Percentiles rank a stretch among this genome's conserved stretches.
These are phyloP conservation scores for Lactarius quietus DNA, from an alignment of 768 basidiomycete species.

Conservation along the genomic window DNA sequence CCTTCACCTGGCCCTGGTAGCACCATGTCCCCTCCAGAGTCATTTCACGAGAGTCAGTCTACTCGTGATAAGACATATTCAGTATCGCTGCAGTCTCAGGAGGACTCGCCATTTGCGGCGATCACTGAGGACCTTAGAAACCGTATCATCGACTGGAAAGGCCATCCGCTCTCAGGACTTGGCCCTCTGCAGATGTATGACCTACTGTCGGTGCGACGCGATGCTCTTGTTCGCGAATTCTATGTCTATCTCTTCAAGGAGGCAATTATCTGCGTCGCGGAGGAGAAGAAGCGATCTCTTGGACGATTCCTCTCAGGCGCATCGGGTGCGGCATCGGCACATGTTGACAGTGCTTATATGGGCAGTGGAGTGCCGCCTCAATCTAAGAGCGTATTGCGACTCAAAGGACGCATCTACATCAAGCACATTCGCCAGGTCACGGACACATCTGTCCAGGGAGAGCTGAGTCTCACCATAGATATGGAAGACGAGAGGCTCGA, in stretches of 20 bases:
- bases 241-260: conserved; percentile 96
- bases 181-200: conserved; percentile 92
- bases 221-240: conserved; percentile 88
- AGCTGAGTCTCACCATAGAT: conserved; percentile 92
- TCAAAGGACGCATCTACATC: conserved; percentile 95
- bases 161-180: conserved; percentile 84
- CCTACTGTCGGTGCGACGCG: conserved; percentile 82
- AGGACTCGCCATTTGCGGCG: conserved; percentile 72
- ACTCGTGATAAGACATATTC: conserved; percentile 14
- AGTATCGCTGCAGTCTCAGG: conserved; percentile 29
- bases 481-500: conserved; percentile 96
- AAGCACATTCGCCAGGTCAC: conserved; percentile 89
- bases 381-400: conserved; percentile 69
- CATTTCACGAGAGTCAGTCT: conserved; percentile 19
- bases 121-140: conserved; percentile 87
- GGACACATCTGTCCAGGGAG: conserved; percentile 70
- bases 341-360: conserved; percentile 45
- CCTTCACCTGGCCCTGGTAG: conserved; percentile 35
- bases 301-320: conserved; percentile 69
- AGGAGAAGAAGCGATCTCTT: conserved; percentile 86
- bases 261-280: conserved; percentile 91
- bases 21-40: conserved; percentile 9
- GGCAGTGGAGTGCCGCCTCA: conserved; percentile 24
- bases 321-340: conserved; percentile 37
- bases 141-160: conserved; percentile 96